A percentile compares a stretch with the other conserved stretches of the same genome.
These are phyloP conservation scores for Wickerhamomyces rabaulensis DNA, from an alignment of 805 yeast species.

Conservation along the genomic window DNA sequence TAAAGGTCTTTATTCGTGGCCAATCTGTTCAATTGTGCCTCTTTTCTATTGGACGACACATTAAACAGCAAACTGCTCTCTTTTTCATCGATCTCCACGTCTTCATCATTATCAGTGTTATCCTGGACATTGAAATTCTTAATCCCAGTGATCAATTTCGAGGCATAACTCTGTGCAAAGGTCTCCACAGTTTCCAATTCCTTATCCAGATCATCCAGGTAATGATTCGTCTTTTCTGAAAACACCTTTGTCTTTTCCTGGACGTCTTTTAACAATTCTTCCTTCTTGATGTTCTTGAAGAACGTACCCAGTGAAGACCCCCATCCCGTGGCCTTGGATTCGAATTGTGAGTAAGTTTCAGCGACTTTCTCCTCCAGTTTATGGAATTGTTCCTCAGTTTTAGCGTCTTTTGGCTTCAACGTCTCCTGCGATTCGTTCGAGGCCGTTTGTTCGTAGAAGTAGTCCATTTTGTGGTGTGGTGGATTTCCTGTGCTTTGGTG, in stretches of 20 bases:
- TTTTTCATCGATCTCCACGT: constrained; percentile 26
- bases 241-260: not conserved
- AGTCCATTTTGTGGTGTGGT: constrained; percentile 20
- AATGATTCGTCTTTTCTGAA: constrained; percentile 46
- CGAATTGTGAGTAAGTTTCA: constrained; percentile 41
- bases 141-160: constrained; percentile 54
- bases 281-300: constrained; percentile 29
- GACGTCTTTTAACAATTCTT: constrained; percentile 25
- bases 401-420: constrained; percentile 9
- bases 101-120: constrained; percentile 11
- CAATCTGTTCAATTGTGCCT: not conserved
- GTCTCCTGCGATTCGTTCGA: constrained; percentile 15
- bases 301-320: constrained; percentile 29
- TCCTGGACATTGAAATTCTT: constrained; percentile 32
- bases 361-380: constrained; percentile 52
- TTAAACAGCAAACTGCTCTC: constrained; percentile 20
- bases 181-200: constrained; percentile 71
- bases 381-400: constrained; percentile 49
- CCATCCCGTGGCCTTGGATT: constrained; percentile 32
- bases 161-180: constrained; percentile 55
- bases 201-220: constrained; percentile 66
- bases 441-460: constrained; percentile 11
- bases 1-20: not conserved
- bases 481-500: not conserved
- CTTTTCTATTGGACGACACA: not conserved